Base-by-base conservation (phyloP, 331 rosid genomes). In the Acacia concinna region DNA sequence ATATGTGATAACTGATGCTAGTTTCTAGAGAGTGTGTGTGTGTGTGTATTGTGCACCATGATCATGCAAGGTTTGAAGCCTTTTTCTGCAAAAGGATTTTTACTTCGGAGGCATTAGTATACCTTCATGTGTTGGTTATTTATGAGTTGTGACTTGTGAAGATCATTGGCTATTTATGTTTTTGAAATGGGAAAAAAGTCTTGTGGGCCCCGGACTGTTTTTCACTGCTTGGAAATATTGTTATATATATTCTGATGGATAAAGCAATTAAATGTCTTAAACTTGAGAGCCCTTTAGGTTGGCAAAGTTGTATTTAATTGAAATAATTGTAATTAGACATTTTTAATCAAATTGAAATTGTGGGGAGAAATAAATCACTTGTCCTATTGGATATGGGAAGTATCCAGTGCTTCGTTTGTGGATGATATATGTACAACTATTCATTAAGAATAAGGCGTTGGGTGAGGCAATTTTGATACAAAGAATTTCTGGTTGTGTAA, bases 261-360 rank as follows among this genome's bases (percentile, higher is more conserved):
- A 37, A 18, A 73, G 51, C 30, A 38, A n/a, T n/a, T 38, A 49
- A 9, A 37, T 34, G 34, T 54, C 76, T 14, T 40, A 52, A 80
- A 74, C 46, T 40, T 38, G 38, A 51, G 40, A 68, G 57, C 28
- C 66, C 72, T 75, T 44, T 70, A 34, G 35, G 37, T 41, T 65
- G 83, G 65, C 60, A 32, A 47, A 75, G 44, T 44, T 57, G 21
- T 57, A 43, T 40, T 5, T 31, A 10, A 31, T 67, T 74, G 43
- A 54, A 52, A 74, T 66, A 67, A 6, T 56, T n/a, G 37, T 14
- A 49, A 8, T 6, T 27, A 49, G 76, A 74, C n/a, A 56, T 54
- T 31, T 43, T 46, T 56, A 43, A 65, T 47, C 60, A 70, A 75
- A 38, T 52, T 43, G 65, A 75, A 23, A 18, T 30, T 40, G 52